phyloP scores from a whole-genome alignment of 78 protist genomes.

The Dictyostelium capitatum region DNA sequence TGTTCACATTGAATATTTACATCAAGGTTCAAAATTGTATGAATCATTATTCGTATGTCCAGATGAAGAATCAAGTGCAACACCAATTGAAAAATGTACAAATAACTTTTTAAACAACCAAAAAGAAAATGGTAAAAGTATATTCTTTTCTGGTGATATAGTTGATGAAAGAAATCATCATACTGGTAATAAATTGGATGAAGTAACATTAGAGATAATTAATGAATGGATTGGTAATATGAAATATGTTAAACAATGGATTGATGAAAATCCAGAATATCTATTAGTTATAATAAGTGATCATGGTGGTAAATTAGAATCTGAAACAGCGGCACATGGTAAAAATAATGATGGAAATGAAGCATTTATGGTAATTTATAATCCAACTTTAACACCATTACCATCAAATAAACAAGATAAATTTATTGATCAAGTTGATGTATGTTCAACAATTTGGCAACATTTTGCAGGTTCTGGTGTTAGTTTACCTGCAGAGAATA shows the following conservation, averaged over 20 bases:
- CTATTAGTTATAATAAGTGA: slow-evolving; percentile 52
- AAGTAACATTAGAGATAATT: slow-evolving; percentile 12
- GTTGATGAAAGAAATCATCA: slow-evolving; percentile 67
- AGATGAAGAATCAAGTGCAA: no score
- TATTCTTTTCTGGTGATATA: slow-evolving; percentile 61
- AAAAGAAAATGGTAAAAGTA: neutral
- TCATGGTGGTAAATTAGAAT: slow-evolving; percentile 66
- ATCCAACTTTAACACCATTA: slow-evolving; percentile 1
- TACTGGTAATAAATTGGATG: slow-evolving; percentile 59
- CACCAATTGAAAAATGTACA: slow-evolving; percentile 2
- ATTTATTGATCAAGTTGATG: slow-evolving; percentile 78
- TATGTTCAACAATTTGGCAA: slow-evolving; percentile 65
- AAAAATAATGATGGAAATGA: slow-evolving; percentile 66
- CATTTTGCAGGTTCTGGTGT: slow-evolving; percentile 67
- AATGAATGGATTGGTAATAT: slow-evolving; percentile 41
- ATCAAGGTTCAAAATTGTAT: neutral
- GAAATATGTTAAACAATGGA: slow-evolving; percentile 55
- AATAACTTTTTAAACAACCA: neutral
- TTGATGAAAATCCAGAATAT: slow-evolving; percentile 61
- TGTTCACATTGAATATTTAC: slow-evolving; percentile 14
- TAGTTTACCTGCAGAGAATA: slow-evolving; percentile 31
- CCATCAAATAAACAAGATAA: slow-evolving; percentile 59
- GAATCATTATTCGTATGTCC: slow-evolving; percentile 17
- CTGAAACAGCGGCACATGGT: slow-evolving; percentile 78
- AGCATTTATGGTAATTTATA: slow-evolving; percentile 56